A percentile compares a stretch with the other conserved stretches of the same genome.
phyloP scores from a whole-genome alignment of 768 basidiomycete genomes.

The Nidularia pulvinata region DNA sequence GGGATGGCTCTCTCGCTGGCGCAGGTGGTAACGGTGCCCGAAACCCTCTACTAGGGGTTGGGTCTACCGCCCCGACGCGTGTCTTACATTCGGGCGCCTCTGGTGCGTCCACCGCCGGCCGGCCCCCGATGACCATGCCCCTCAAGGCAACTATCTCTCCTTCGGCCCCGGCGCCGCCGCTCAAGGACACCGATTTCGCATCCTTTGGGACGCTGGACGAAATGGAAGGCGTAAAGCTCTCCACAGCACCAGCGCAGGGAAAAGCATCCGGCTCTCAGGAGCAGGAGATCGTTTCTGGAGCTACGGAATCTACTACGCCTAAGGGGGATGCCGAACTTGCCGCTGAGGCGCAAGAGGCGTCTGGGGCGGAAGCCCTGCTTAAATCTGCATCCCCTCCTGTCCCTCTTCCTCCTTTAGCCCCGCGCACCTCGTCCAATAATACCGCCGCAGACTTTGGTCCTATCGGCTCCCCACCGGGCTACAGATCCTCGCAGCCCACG shows the following conservation, averaged over 20 bases:
- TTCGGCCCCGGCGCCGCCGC: conserved; percentile 76
- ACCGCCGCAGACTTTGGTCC: conserved; percentile 69
- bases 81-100: conserved; percentile 20
- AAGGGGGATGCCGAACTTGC: conserved; percentile 2
- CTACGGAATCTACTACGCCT: conserved; percentile 2
- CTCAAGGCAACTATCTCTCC: conserved; percentile 75
- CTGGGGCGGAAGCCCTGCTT: conserved; percentile 12
- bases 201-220: conserved; percentile 71
- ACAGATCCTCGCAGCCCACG: conserved; percentile 20
- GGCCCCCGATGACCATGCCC: conserved; percentile 64
- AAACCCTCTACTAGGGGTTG: conserved; percentile 44
- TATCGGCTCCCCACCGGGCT: conserved; percentile 77
- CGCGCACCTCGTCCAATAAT: conserved; percentile 41
- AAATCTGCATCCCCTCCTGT: conserved; percentile 33
- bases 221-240: conserved; percentile 40
- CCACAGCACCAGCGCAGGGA: conserved; percentile 41
- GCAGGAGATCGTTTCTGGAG: conserved; percentile 1
- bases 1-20: conserved; percentile 24
- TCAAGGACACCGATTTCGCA: conserved; percentile 75
- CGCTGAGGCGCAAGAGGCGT: conserved; percentile 1
- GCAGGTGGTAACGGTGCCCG: conserved; percentile 16
- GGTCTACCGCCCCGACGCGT: conserved; percentile 72
- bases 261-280: conserved; percentile 15
- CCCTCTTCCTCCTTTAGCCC: conserved; percentile 56
- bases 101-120: conserved; percentile 31